Evolutionary conservation across 768 basidiomycete species (phyloP), one percentile per base, ranked within the genome.

Genomic region (Chiua virens): DNA sequence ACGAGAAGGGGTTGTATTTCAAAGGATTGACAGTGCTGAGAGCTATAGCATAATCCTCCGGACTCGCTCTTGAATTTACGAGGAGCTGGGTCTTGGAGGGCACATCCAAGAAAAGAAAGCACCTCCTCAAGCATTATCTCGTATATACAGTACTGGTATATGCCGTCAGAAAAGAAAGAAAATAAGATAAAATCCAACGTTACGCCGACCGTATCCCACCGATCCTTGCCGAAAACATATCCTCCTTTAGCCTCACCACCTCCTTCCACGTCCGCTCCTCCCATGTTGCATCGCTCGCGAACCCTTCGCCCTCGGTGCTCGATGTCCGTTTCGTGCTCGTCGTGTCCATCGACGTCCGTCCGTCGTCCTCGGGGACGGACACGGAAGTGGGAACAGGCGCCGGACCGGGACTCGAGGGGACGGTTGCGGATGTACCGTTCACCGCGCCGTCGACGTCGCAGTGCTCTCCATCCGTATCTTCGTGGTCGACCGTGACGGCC

Each of bases 201-300:
- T 17, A 34, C 34, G 17, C 34, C 34, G 34, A 15, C 34, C 15
- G 34, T 34, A 34, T 17, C 34, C 34, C 82, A 1, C 91, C 91
- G 42, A 91, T 69, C 47, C 92, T 73, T 20, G 90, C 87, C 86
- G 83, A 92, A 65, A 89, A 93, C 88, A 93, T 87, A 38, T 88
- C 85, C 66, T 92, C 89, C 52, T 83, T 80, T 56, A 94, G 65
- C 39, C 76, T 76, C 17, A 82, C 75, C 18, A 94, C 65, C 70
- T 91, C 87, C 61, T 85, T 86, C 89, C 90, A 93, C 18, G 87
- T 84, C 45, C 83, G 77, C 64, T 92, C 91, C 67, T 92, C 91
- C 91, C 92, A 92, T 5, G 85, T 88, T 25, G 77, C 71, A 41
- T 87, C 81, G 14, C 83, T 79, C 23, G 89, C 75, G 52, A 79